phyloP scores from a whole-genome alignment of 2,329 filamentous ascomycete species.

The Westerdykella sp. region DNA sequence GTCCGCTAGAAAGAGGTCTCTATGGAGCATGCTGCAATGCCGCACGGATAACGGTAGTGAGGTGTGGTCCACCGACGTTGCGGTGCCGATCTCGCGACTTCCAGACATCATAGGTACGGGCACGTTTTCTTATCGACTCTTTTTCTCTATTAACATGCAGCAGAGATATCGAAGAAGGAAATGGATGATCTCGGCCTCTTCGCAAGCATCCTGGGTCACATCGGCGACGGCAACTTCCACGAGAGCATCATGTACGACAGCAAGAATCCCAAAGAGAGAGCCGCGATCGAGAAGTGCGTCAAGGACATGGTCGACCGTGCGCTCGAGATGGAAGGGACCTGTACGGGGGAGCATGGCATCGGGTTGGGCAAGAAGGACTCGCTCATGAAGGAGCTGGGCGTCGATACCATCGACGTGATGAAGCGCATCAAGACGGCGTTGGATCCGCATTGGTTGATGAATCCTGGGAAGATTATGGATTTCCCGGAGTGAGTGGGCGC shows the following conservation, averaged over 20 bases:
- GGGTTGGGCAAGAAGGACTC: conserved; percentile 82
- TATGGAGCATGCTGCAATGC: conserved; percentile 57
- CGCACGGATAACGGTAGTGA: conserved; percentile 48
- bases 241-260: conserved; percentile 84
- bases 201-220: conserved; percentile 80
- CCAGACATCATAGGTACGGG: conserved; percentile 54
- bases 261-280: conserved; percentile 60
- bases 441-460: conserved; percentile 84
- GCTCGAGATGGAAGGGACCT: conserved; percentile 89
- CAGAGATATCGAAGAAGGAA: conserved; percentile 81
- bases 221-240: conserved; percentile 94
- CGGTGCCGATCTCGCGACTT: conserved; percentile 55
- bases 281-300: conserved; percentile 72
- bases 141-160: conserved; percentile 7
- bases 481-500: conserved; percentile 13
- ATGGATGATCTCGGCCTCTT: conserved; percentile 82
- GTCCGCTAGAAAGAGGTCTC: conserved; percentile 55
- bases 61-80: conserved; percentile 57
- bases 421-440: conserved; percentile 73
- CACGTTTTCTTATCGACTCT: background rate
- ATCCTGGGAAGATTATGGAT: conserved; percentile 88
- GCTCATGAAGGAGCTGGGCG: conserved; percentile 70
- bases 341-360: conserved; percentile 81
- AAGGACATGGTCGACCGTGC: conserved; percentile 88
- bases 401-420: conserved; percentile 79